Conservation (phyloP, 257 asterid genomes). For the Craterostigma plantagineum region DNA sequence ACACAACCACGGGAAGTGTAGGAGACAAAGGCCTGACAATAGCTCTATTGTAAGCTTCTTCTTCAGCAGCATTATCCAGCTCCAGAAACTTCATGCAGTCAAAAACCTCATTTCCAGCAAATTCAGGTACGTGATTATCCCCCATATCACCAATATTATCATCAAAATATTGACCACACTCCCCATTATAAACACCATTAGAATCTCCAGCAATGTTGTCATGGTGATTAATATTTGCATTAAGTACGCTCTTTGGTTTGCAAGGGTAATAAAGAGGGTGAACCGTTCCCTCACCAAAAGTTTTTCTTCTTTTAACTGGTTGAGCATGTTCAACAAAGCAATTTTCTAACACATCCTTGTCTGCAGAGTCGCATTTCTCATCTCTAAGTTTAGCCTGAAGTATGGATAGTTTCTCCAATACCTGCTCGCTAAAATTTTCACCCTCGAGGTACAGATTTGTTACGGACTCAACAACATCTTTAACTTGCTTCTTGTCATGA, state of each 20-base stretch:
- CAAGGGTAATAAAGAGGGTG: conserved; percentile 11
- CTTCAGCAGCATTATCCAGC: conserved; percentile 50
- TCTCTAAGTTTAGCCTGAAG: conserved; percentile 17
- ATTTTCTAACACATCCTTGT: conserved; percentile 14
- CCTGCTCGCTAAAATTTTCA: conserved; percentile 22
- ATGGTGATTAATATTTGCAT: conserved; percentile 13
- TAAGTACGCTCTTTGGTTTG: conserved; percentile 11
- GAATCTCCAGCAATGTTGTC: conserved; percentile 8
- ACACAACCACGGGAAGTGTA: conserved; percentile 29
- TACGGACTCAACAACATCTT: conserved; percentile 28
- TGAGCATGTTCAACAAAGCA: conserved; percentile 16
- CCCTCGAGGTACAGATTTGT: conserved; percentile 21
- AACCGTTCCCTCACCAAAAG: conserved; percentile 17
- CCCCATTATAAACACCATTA: conserved; percentile 10
- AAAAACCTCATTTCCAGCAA: conserved; percentile 15
- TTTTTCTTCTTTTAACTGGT: conserved; percentile 47
- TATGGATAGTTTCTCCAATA: conserved; percentile 21
- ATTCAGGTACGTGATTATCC: conserved; percentile 8
- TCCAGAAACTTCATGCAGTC: conserved; percentile 61
- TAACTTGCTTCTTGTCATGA: conserved; percentile 21
- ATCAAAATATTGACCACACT: conserved; percentile 15
- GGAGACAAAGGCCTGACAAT: conserved; percentile 71
- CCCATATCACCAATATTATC: conserved; percentile 4
- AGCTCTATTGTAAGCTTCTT: conserved; percentile 40
- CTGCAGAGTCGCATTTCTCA: conserved; percentile 17